These are phyloP conservation scores for Naganishia cerealis DNA, from an alignment of 1,284 basidiomycete genomes.

Conservation along the genomic window DNA sequence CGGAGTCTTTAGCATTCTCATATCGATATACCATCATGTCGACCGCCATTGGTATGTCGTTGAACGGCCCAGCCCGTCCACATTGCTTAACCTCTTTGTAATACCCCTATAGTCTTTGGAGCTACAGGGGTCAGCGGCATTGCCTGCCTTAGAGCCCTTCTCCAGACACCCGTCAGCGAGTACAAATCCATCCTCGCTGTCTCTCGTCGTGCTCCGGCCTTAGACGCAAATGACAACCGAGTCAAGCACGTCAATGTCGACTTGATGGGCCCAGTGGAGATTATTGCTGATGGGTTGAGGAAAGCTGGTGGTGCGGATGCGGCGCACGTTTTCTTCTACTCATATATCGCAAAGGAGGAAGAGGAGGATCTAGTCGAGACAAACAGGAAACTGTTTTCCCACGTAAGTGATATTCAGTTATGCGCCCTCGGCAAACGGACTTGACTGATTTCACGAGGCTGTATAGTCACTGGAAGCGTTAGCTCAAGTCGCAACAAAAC, in stretches of 20 bases:
- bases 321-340: constrained; percentile 4
- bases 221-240: background rate
- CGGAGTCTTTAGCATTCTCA: too few species aligned
- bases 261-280: background rate
- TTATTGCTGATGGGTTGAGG: background rate
- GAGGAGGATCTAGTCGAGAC: constrained; percentile 8
- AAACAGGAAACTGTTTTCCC: background rate
- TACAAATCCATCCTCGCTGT: constrained; percentile 9
- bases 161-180: background rate
- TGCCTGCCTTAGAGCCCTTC: constrained; percentile 3
- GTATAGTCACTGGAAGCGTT: constrained; percentile 1
- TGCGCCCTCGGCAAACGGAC: too few species aligned
- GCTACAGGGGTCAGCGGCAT: constrained; percentile 4
- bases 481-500: background rate
- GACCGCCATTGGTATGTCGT: constrained; percentile 1
- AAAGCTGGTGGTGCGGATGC: background rate
- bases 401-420: too few species aligned
- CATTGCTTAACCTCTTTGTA: background rate
- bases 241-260: constrained; percentile 8
- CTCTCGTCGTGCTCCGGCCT: background rate
- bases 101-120: background rate
- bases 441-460: too few species aligned
- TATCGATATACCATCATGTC: background rate
- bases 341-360: constrained; percentile 8
- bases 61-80: background rate